Evolutionary conservation across 106 monocot genomes (phyloP).

Genomic region (Dendrobium huoshanense): DNA sequence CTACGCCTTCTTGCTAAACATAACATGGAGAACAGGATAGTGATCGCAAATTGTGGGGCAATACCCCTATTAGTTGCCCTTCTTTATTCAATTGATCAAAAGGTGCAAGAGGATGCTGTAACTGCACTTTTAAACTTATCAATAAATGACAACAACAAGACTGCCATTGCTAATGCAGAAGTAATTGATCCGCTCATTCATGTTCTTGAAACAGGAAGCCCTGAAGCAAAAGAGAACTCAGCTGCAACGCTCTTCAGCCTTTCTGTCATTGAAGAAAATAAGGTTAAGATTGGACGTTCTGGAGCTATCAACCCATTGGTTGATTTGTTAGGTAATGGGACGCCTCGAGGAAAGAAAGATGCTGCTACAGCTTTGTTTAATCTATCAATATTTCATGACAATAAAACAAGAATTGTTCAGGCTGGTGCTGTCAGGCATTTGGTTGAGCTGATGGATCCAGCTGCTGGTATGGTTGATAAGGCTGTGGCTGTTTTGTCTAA

Average conservation of each 20-base stretch:
- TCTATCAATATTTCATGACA: slow-evolving; percentile 87
- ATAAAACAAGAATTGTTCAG: slow-evolving; percentile 81
- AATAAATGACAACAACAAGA: slow-evolving; percentile 88
- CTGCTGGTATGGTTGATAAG: slow-evolving; percentile 96
- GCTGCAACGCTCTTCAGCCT: slow-evolving; percentile 96
- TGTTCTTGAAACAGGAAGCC: slow-evolving; percentile 73
- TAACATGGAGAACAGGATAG: slow-evolving; percentile 78
- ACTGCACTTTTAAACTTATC: slow-evolving; percentile 85
- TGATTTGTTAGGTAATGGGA: slow-evolving; percentile 68
- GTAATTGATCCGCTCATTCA: slow-evolving; percentile 82
- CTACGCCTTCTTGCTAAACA: slow-evolving; percentile 65
- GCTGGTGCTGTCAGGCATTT: slow-evolving; percentile 90
- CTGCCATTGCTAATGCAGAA: slow-evolving; percentile 70
- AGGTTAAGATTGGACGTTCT: slow-evolving; percentile 78
- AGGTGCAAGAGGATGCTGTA: slow-evolving; percentile 82
- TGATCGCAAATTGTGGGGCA: slow-evolving; percentile 73
- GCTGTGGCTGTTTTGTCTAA: slow-evolving; percentile 92
- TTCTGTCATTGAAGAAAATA: slow-evolving; percentile 88
- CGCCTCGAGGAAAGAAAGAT: slow-evolving; percentile 87
- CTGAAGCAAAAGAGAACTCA: slow-evolving; percentile 89
- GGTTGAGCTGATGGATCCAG: slow-evolving; percentile 93
- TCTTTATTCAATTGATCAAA: slow-evolving; percentile 53
- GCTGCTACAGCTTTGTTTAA: slow-evolving; percentile 95
- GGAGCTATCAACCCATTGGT: slow-evolving; percentile 79
- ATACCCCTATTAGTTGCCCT: slow-evolving; percentile 58